phyloP scores from a whole-genome alignment of 768 basidiomycete genomes.

The Tubosaeta sp. region DNA sequence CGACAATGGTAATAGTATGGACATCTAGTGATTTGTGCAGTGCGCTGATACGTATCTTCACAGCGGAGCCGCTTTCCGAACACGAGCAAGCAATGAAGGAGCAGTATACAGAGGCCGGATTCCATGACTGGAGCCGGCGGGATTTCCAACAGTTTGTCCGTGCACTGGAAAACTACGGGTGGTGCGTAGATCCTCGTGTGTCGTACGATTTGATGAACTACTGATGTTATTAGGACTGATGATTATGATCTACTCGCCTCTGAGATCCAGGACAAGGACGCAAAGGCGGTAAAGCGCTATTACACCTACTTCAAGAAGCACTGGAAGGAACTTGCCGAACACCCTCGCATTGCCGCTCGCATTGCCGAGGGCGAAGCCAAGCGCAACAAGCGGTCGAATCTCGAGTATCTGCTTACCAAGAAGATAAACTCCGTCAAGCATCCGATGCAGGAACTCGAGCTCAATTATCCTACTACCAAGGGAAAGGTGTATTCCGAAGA shows the following conservation, averaged over 20 bases:
- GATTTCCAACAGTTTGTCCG: slow-evolving; percentile 92
- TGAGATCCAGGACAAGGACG: slow-evolving; percentile 81
- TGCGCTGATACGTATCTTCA: background rate
- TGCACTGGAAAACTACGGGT: slow-evolving; percentile 75
- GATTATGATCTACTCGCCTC: slow-evolving; percentile 64
- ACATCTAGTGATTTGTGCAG: background rate
- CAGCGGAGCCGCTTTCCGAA: slow-evolving; percentile 88
- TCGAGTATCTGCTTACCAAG: slow-evolving; percentile 69
- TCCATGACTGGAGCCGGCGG: slow-evolving; percentile 86
- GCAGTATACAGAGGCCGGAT: slow-evolving; percentile 68
- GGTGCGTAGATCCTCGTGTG: slow-evolving; percentile 43
- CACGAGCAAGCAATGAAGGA: slow-evolving; percentile 84
- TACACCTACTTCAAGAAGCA: slow-evolving; percentile 84
- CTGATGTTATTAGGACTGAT: slow-evolving; percentile 50
- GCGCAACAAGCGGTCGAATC: slow-evolving; percentile 79
- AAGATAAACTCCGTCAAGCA: slow-evolving; percentile 82
- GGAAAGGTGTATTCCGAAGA: slow-evolving; percentile 97
- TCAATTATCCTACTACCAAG: slow-evolving; percentile 93
- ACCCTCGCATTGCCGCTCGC: slow-evolving; percentile 75
- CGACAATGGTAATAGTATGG: slow-evolving; percentile 57
- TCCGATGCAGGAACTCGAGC: slow-evolving; percentile 96
- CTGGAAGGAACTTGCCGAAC: slow-evolving; percentile 72
- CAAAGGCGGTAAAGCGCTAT: slow-evolving; percentile 75
- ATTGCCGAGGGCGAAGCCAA: slow-evolving; percentile 88
- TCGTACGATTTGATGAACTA: background rate